Percentiles rank a stretch among this genome's conserved stretches.
Evolutionary conservation across 2,329 filamentous ascomycete species (phyloP).

Genomic region (Penicillium sp.): DNA sequence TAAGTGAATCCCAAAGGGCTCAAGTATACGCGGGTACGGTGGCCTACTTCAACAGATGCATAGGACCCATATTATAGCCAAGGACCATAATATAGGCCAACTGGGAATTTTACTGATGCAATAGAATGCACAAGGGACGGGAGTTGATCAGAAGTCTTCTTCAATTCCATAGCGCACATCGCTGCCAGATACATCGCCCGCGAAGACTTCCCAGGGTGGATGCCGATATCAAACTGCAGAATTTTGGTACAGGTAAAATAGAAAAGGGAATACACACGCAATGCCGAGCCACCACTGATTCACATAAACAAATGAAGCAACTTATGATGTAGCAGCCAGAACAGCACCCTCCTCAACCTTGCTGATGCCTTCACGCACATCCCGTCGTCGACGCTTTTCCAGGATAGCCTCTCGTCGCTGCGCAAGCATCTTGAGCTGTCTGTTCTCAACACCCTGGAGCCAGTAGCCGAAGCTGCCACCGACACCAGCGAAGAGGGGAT

Average conservation of each 20-base stretch:
- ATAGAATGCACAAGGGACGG: too few relatives aligned
- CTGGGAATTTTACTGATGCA: too few relatives aligned
- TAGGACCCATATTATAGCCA: too few relatives aligned
- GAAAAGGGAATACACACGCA: slow-evolving; percentile 21
- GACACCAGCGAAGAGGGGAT: slow-evolving; percentile 80
- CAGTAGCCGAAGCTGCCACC: slow-evolving; percentile 96
- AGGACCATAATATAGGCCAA: too few relatives aligned
- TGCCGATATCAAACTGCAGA: slow-evolving; percentile 30
- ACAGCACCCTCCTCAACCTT: slow-evolving; percentile 35
- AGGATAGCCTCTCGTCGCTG: slow-evolving; percentile 77
- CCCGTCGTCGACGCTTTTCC: slow-evolving; percentile 82
- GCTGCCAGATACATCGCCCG: slow-evolving; percentile 14
- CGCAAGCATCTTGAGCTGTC: slow-evolving; percentile 71
- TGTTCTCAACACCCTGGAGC: slow-evolving; percentile 83
- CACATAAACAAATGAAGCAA: slow-evolving; percentile 9
- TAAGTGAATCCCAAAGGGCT: too few relatives aligned
- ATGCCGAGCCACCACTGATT: slow-evolving; percentile 16
- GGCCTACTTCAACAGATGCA: too few relatives aligned
- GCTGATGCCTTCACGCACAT: slow-evolving; percentile 58
- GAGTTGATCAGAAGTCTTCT: too few relatives aligned
- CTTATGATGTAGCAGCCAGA: slow-evolving; percentile 40
- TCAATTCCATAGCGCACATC: slow-evolving; percentile 18
- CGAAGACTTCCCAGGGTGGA: slow-evolving; percentile 15
- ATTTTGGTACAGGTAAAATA: slow-evolving; percentile 34
- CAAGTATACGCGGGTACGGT: too few relatives aligned